phyloP scores from a whole-genome alignment of 495 filamentous ascomycete genomes.

The Sordaria brevicollis region DNA sequence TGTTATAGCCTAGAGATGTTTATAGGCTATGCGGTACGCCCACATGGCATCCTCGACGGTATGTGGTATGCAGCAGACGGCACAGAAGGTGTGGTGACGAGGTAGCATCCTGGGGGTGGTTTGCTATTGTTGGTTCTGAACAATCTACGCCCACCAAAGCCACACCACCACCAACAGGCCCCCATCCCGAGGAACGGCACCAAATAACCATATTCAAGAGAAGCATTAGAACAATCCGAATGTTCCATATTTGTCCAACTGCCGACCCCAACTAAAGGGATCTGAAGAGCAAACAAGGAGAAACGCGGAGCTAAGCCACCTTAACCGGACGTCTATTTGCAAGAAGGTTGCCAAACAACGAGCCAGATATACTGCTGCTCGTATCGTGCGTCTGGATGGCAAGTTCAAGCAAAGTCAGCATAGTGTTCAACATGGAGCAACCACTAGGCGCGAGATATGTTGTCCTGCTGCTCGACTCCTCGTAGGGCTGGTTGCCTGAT shows the following conservation, averaged over 20 bases:
- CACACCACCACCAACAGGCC: not conserved
- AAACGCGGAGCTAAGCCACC: not conserved
- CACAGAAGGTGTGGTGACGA: not conserved
- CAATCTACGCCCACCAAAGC: not conserved
- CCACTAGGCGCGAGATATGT: not conserved
- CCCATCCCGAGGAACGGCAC: not conserved
- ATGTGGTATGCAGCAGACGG: not conserved
- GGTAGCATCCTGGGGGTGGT: not conserved
- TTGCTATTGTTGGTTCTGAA: not conserved
- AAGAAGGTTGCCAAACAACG: not conserved
- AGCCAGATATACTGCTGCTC: not conserved
- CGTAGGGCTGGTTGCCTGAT: not conserved
- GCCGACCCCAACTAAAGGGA: not conserved
- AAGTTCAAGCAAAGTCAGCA: not conserved
- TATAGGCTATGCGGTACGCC: not conserved
- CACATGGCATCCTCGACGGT: not conserved
- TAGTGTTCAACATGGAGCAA: not conserved
- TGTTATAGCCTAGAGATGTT: not conserved
- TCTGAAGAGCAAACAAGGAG: not conserved
- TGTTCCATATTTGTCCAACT: not conserved
- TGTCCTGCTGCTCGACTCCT: not conserved
- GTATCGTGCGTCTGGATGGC: not conserved
- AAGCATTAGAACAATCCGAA: not conserved
- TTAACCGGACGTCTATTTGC: not conserved
- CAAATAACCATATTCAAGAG: not conserved